Conservation (phyloP, 768 basidiomycete genomes). For the Boletus tomentosulus region DNA sequence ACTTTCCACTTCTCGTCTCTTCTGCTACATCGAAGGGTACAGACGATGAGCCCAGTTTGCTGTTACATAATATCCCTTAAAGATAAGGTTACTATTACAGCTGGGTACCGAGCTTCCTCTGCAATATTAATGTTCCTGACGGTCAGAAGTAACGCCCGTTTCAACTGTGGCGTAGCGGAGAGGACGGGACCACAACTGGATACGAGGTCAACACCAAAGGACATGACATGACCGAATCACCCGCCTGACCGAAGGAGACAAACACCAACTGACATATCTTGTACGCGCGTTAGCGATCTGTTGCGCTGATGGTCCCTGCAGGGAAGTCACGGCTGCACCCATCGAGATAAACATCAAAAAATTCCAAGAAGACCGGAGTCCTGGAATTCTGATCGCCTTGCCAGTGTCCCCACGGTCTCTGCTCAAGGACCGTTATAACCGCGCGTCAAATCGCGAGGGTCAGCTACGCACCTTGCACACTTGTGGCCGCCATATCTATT, state of each 20-base stretch:
- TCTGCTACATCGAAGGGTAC: conserved; percentile 13
- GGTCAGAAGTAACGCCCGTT: conserved; percentile 4
- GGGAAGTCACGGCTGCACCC: conserved; percentile 8
- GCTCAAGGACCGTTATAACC: not conserved
- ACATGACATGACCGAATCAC: no score
- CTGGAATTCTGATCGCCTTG: conserved; percentile 14
- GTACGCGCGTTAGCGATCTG: conserved; percentile 9
- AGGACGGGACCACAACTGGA: not conserved
- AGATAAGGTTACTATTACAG: conserved; percentile 26
- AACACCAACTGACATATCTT: not conserved
- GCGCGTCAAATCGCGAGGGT: not conserved
- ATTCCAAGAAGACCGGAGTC: conserved; percentile 11
- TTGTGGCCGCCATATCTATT: not conserved
- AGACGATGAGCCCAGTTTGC: conserved; percentile 6
- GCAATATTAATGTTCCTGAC: conserved; percentile 11
- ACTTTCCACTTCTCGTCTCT: conserved; percentile 20
- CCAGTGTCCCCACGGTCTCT: conserved; percentile 1
- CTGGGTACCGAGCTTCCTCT: conserved; percentile 11
- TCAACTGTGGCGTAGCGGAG: not conserved
- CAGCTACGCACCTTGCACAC: conserved; percentile 4
- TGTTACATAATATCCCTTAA: conserved; percentile 22
- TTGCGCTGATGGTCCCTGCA: conserved; percentile 20
- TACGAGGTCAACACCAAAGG: not conserved
- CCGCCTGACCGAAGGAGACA: not conserved
- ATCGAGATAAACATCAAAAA: conserved; percentile 14